Base-by-base conservation (phyloP, 768 basidiomycete genomes). In the Termitomyces sp. region DNA sequence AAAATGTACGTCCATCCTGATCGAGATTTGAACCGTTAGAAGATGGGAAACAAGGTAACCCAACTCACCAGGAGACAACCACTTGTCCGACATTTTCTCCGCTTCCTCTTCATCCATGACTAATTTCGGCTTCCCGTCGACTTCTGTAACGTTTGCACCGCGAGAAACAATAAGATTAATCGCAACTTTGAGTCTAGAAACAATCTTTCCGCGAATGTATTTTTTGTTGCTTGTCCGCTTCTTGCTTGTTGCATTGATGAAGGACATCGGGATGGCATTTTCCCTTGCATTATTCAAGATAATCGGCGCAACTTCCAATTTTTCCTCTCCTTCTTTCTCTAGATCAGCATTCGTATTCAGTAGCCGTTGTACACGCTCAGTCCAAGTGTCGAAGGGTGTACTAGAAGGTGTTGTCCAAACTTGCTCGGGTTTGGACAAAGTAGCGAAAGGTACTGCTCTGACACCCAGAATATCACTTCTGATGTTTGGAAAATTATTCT, bases 1-100 rank as follows among this genome's bases (percentile, higher is more conserved):
- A 79, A 73, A 36, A 76, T 61, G 55, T 83, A 83, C 43, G 78
- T 71, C 81, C 81, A 83, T n/a, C 76, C 81, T 52, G 18, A 2
- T 30, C 24, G 10, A 3, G 28, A n/a, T 81, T 38, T 8, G 48
- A 7, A 20, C n/a, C n/a, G 13, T 58, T 16, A 46, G 52, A 24
- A 38, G n/a, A 26, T 20, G 43, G 18, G 1, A 30, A 16, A 57
- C 26, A 54, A 3, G 38, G 24, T 28, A 1, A 54, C 22, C 30
- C 36, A 46, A n/a, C 65, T 30, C 49, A 74, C 76, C 76, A 49
- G 68, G 71, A 55, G 72, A 61, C 47, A 72, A 62, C 71, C 71
- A 73, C 41, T 64, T 57, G 46, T 60, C 48, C 20, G 69, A 65
- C 61, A 64, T 50, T 50, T 60, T 54, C 46, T 44, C 50, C 2